Evolutionary conservation across 768 basidiomycete genomes (phyloP).

Genomic region (Leccinum longicurvipes): DNA sequence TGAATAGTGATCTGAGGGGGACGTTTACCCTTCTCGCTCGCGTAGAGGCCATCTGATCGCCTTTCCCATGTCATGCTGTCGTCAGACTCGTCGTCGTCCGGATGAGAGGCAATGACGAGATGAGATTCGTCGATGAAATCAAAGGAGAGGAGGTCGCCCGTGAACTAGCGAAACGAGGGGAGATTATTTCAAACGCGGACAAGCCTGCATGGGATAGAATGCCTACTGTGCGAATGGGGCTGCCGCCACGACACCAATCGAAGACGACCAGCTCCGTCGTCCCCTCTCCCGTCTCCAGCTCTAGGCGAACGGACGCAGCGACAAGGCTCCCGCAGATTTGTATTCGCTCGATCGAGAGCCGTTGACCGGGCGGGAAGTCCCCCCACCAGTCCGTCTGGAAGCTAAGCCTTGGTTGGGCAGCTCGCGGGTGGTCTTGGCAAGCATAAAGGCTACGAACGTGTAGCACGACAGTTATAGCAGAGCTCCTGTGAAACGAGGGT

Average conservation of each 20-base stretch:
- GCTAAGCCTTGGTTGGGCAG: conserved; percentile 28
- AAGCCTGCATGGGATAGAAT: not conserved
- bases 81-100: conserved; percentile 33
- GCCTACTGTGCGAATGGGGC: conserved; percentile 27
- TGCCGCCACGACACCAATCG: conserved; percentile 28
- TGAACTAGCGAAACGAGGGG: conserved; percentile 12
- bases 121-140: conserved; percentile 28
- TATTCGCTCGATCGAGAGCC: conserved; percentile 28
- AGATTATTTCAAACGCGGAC: not conserved
- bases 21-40: conserved; percentile 29
- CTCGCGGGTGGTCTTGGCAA: conserved; percentile 52
- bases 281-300: conserved; percentile 32
- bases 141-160: conserved; percentile 31
- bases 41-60: conserved; percentile 30
- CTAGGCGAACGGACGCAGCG: conserved; percentile 28
- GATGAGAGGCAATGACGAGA: conserved; percentile 26
- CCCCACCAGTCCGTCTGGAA: conserved; percentile 37
- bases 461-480: conserved; percentile 29
- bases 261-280: conserved; percentile 30
- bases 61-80: conserved; percentile 29
- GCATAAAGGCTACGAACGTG: conserved; percentile 54
- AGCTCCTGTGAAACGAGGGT: conserved; percentile 18
- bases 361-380: conserved; percentile 29
- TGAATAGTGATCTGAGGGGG: conserved; percentile 28
- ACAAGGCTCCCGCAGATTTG: conserved; percentile 27